phyloP scores from a whole-genome alignment of 2,329 filamentous ascomycete genomes.

The Fusarium pseudocircinatum region DNA sequence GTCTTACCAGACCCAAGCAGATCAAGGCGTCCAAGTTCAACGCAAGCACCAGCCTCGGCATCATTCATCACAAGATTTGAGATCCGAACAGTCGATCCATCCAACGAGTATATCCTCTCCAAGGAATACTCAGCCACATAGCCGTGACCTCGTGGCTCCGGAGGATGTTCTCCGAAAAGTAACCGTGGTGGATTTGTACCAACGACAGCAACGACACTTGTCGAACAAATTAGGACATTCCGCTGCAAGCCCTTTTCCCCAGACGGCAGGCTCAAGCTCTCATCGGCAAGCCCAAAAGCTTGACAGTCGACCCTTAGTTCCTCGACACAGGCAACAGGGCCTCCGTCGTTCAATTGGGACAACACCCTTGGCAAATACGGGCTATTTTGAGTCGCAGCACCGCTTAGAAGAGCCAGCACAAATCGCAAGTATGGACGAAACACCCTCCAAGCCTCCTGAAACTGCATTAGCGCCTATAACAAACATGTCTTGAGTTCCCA shows the following conservation, averaged over 20 bases:
- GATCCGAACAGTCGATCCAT: not conserved
- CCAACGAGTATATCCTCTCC: constrained; percentile 4
- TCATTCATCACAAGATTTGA: constrained; percentile 15
- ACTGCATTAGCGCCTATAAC: constrained; percentile 5
- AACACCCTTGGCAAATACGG: constrained; percentile 5
- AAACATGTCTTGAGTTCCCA: constrained; percentile 27
- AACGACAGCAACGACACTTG: constrained; percentile 34
- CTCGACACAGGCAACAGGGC: constrained; percentile 21
- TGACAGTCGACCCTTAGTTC: not conserved
- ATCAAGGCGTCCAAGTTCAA: constrained; percentile 17
- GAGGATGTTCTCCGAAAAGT: constrained; percentile 1
- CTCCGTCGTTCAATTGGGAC: constrained; percentile 15
- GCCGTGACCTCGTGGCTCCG: not conserved
- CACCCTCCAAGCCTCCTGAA: constrained; percentile 1
- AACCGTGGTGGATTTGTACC: constrained; percentile 18
- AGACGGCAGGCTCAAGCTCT: constrained; percentile 7
- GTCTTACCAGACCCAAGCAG: constrained; percentile 14
- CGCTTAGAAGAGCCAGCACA: not conserved
- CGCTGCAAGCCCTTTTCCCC: constrained; percentile 12
- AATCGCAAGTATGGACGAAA: not conserved
- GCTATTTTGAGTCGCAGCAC: not conserved
- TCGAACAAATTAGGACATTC: constrained; percentile 26
- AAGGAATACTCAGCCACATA: not conserved
- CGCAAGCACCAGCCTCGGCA: constrained; percentile 17
- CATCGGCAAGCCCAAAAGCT: constrained; percentile 24